These are phyloP conservation scores for Acmispon strigosus DNA, from an alignment of 306 rosid species.

Conservation along the genomic window DNA sequence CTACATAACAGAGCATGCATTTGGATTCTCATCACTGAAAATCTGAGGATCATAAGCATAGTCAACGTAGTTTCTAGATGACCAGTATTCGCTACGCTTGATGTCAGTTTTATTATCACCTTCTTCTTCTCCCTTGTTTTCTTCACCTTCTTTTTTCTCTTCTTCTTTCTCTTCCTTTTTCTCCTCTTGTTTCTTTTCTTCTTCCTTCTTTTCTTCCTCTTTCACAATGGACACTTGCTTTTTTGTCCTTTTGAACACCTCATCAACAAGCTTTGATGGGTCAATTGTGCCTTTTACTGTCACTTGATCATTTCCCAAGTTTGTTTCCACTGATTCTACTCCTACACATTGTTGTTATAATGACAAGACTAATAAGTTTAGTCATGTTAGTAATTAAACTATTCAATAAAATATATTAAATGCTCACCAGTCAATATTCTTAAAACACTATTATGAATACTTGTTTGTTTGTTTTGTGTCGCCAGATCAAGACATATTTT, in stretches of 20 bases:
- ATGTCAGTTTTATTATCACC: slow-evolving; percentile 44
- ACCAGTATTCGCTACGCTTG: slow-evolving; percentile 57
- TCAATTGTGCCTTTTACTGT: slow-evolving; percentile 73
- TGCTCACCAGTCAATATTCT: no score
- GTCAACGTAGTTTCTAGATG: slow-evolving; percentile 44
- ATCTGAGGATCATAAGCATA: slow-evolving; percentile 47
- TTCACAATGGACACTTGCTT: slow-evolving; percentile 68
- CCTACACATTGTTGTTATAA: slow-evolving; percentile 38
- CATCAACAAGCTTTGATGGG: slow-evolving; percentile 50
- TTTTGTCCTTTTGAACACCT: slow-evolving; percentile 61
- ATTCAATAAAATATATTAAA: no score
- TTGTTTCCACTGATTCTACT: slow-evolving; percentile 87
- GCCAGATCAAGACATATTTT: no score
- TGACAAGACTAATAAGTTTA: no score
- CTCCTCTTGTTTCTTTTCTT: slow-evolving; percentile 21
- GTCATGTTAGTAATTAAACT: no score
- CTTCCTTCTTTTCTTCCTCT: slow-evolving; percentile 48
- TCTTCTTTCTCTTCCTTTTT: slow-evolving; percentile 31
- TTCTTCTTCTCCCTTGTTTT: slow-evolving; percentile 29
- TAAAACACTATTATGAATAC: no score
- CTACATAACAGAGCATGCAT: slow-evolving; percentile 83
- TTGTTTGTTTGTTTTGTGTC: no score
- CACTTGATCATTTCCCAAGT: slow-evolving; percentile 53
- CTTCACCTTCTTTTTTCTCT: slow-evolving; percentile 37
- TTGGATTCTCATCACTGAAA: slow-evolving; percentile 93